These are phyloP conservation scores for Beauveria scarabaeidicola DNA, from an alignment of 2,329 filamentous ascomycete species.

Conservation along the genomic window DNA sequence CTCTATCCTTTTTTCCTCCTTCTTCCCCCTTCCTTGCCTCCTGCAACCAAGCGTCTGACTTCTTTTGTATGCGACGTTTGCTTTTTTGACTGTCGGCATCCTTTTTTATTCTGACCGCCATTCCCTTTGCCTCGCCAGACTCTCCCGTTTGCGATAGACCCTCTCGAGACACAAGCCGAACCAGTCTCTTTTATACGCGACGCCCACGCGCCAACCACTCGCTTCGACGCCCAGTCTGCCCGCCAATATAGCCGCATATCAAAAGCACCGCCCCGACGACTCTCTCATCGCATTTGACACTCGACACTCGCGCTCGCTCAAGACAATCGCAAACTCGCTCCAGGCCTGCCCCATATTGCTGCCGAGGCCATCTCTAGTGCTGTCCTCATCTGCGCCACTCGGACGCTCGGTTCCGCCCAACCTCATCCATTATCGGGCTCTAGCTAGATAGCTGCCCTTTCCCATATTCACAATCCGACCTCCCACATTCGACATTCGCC, in stretches of 20 bases:
- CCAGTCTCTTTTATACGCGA: slow-evolving; percentile 5
- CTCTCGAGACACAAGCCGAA: background rate
- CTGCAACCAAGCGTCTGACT: slow-evolving; percentile 2
- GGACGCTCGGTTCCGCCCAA: background rate
- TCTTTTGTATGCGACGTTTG: slow-evolving; percentile 7
- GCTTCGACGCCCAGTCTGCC: background rate
- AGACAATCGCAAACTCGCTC: background rate
- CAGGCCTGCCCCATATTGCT: background rate
- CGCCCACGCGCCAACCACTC: background rate
- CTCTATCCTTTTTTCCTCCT: background rate
- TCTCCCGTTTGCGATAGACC: slow-evolving; percentile 3
- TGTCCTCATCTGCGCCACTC: background rate
- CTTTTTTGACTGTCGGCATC: background rate
- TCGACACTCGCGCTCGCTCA: background rate
- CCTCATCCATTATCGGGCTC: background rate
- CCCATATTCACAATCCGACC: background rate
- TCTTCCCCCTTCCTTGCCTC: background rate
- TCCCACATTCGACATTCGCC: background rate
- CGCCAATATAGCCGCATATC: background rate
- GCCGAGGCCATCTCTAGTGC: background rate
- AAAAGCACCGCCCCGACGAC: background rate
- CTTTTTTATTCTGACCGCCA: background rate
- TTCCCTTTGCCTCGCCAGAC: background rate
- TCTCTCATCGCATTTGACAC: background rate
- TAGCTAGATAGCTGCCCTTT: background rate